phyloP scores from a whole-genome alignment of 2,329 filamentous ascomycete species.

The Curvularia lunata region DNA sequence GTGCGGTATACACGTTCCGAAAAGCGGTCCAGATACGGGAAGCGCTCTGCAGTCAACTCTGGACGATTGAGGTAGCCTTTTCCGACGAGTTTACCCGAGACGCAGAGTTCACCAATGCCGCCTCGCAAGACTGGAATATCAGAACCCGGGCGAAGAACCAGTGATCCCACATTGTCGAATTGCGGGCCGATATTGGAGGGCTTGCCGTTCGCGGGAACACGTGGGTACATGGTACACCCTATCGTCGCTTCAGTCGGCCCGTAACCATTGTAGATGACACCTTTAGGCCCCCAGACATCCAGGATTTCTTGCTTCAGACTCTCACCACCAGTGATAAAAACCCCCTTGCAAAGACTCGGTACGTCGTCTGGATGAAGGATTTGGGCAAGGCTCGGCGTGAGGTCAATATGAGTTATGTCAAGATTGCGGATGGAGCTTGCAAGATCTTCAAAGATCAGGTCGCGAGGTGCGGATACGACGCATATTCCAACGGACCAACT shows the following conservation, averaged over 20 bases:
- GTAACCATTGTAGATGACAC: conserved; percentile 87
- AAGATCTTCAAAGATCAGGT: conserved; percentile 85
- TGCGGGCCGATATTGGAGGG: conserved; percentile 87
- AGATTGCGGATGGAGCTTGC: conserved; percentile 73
- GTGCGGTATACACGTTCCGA: conserved; percentile 74
- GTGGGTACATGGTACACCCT: conserved; percentile 86
- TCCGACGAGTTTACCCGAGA: conserved; percentile 85
- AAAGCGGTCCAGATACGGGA: conserved; percentile 66
- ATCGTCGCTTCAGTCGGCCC: conserved; percentile 94
- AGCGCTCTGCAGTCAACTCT: conserved; percentile 77
- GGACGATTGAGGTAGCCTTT: conserved; percentile 84
- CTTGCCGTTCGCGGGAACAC: conserved; percentile 77
- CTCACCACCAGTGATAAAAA: conserved; percentile 94
- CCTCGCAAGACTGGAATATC: conserved; percentile 76
- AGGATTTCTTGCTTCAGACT: conserved; percentile 87
- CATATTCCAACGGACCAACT: conserved; percentile 91
- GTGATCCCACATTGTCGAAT: conserved; percentile 87
- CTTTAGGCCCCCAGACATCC: conserved; percentile 79
- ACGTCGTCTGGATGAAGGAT: conserved; percentile 80
- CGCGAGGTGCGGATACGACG: conserved; percentile 79
- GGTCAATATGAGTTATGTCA: conserved; percentile 85
- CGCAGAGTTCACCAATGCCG: conserved; percentile 84
- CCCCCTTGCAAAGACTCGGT: conserved; percentile 77
- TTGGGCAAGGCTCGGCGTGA: conserved; percentile 85
- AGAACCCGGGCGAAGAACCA: conserved; percentile 74